Evolutionary conservation across 2,329 filamentous ascomycete genomes (phyloP), one percentile per base, ranked within the genome.

Genomic region (Neophaeococcomyces aloes): DNA sequence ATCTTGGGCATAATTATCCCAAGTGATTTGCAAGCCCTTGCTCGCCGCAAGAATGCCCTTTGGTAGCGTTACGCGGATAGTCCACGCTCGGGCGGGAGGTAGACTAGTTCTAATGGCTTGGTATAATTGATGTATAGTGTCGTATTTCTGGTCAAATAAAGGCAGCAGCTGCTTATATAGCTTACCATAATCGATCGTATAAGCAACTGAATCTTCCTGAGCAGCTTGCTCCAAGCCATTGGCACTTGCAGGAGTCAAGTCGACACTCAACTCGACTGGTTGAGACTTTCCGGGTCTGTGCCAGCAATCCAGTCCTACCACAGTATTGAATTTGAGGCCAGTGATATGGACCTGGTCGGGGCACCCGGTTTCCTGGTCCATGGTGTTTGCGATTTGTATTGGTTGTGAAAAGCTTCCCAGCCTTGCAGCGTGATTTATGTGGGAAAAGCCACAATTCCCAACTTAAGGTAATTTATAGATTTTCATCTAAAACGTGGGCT

Each of bases 181-280:
- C 47, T 66, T 67, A 29, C 68, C 67, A 53, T 71, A 71, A 50
- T 68, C 65, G 17, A 71, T 56, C 1, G 67, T 68, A 10, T 65
- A 55, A 10, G 60, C 62, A 43, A 70, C 64, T 47, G 69, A 61
- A 44, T 71, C 68, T 25, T 60, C 58, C 21, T 58, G 56, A 2
- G 65, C 65, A 6, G 68, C 64, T 2, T 60, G 58, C 27, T 67
- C 59, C 29, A 59, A 50, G 11, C 39, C 39, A 4, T 27, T 5
- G 4, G 58, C 60, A 15, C 59, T 63, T 4, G 63, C 63, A 46
- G 67, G 65, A 13, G 64, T 63, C 33, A 70, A 54, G 31, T 64
- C 64, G 10, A 70, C 52, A 14, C 62, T 66, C 42, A 65, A 59
- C 8, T 59, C 61, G 47, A 65, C 63, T 32, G 68, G 68, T 48